These are phyloP conservation scores for Pseudopithomyces chartarum DNA, from an alignment of 2,329 filamentous ascomycete genomes.

Conservation along the genomic window DNA sequence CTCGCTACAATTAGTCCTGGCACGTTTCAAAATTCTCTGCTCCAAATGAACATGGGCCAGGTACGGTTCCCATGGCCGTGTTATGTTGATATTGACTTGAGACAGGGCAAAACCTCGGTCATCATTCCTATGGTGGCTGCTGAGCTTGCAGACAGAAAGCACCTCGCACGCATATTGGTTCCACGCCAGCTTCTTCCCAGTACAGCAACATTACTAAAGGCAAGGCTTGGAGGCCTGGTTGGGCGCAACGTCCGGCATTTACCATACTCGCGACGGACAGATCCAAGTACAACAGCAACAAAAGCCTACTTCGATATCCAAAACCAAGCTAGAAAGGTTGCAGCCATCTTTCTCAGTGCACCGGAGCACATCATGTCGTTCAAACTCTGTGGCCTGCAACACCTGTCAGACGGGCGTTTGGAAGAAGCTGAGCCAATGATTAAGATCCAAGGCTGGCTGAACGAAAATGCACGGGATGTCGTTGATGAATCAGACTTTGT, in stretches of 20 bases:
- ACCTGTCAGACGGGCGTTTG: conserved; percentile 54
- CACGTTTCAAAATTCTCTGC: conserved; percentile 60
- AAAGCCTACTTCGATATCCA: too few relatives aligned
- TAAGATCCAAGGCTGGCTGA: conserved; percentile 56
- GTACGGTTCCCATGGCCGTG: conserved; percentile 17
- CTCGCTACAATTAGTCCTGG: conserved; percentile 61
- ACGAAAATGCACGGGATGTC: conserved; percentile 60
- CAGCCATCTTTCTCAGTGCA: neutral
- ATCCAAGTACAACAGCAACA: neutral
- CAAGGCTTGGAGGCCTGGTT: too few relatives aligned
- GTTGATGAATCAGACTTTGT: conserved; percentile 64
- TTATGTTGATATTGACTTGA: too few relatives aligned
- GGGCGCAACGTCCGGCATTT: too few relatives aligned
- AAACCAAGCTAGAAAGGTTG: too few relatives aligned
- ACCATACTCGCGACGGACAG: too few relatives aligned
- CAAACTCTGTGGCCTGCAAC: conserved; percentile 64
- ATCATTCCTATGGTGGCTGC: too few relatives aligned
- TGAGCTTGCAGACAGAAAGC: too few relatives aligned
- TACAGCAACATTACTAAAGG: too few relatives aligned
- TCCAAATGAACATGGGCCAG: conserved; percentile 72
- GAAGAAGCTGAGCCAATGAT: conserved; percentile 56
- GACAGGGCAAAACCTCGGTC: neutral
- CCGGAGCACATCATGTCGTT: conserved; percentile 68
- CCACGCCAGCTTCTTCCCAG: too few relatives aligned
- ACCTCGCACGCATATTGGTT: too few relatives aligned